Evolutionary conservation across 2,329 filamentous ascomycete genomes (phyloP), one percentile per base, ranked within the genome.

Genomic region (Trichophyton simii): DNA sequence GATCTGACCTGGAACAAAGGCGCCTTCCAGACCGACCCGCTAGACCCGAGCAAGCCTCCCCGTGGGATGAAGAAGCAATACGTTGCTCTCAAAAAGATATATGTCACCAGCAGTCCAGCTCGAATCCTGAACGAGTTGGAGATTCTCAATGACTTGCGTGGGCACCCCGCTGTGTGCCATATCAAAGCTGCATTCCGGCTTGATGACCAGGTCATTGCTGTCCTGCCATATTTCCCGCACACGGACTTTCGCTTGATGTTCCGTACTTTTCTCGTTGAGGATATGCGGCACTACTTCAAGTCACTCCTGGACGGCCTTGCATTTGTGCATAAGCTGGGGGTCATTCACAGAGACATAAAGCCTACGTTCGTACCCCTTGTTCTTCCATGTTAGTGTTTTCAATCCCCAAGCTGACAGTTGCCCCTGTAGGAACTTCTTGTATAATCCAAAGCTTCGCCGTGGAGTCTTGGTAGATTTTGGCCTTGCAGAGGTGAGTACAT

Each of bases 71-170:
- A 72, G 46, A 77, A 76, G 60, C 77, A 76, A 71, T 97, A 87
- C 70, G 95, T 99, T 64, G 94, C 95, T 20, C 89, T 99, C 75
- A 99, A 99, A 78, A 99, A 99, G 78, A 99, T 99, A 68, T 99
- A 99, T 73, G 94, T 97, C 66, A 99, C 95, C 0, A 96, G 91
- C 65, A 96, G 91, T 67, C 94, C 94, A 0, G 82, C 86, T 31
- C 88, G 94, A 54, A 97, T 99, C 67, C 84, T 95, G 71, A 99
- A 99, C 76, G 94, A 99, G 75, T 85, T 99, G 18, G 92, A 97
- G 68, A 82, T 99, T 22, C 83, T 99, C 22, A 85, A 95, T 71
- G 91, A 96, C 71, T 82, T 99, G 7, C 84, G 88, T 58, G 83
- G 87, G 61, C 95, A 88, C 63, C 82, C 84, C 44, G 90, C 89